Evolutionary conservation across 2,329 filamentous ascomycete genomes (phyloP).

Genomic region (Fusarium sp.): DNA sequence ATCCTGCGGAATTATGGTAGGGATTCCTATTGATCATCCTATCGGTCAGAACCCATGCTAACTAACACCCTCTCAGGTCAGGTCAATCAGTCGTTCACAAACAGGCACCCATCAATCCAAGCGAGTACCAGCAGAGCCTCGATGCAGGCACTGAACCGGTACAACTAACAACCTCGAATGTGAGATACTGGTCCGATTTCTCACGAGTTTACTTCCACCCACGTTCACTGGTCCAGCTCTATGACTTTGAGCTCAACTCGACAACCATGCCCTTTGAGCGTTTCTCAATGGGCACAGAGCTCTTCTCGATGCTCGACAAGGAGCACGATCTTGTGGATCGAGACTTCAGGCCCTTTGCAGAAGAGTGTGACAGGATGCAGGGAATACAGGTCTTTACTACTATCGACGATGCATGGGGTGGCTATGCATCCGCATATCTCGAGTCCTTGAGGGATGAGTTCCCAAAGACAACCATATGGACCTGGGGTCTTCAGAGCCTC

Average conservation of each 20-base stretch:
- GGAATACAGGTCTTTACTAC: slow-evolving; percentile 80
- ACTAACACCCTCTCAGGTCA: slow-evolving; percentile 57
- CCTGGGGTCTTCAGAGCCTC: slow-evolving; percentile 80
- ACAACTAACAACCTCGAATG: slow-evolving; percentile 70
- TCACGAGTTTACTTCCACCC: slow-evolving; percentile 93
- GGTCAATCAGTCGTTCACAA: slow-evolving; percentile 73
- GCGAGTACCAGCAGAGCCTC: slow-evolving; percentile 80
- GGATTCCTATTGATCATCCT: not conserved
- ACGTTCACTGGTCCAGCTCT: slow-evolving; percentile 83
- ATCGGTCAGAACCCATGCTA: not conserved
- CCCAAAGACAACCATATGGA: slow-evolving; percentile 85
- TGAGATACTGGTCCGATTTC: slow-evolving; percentile 98
- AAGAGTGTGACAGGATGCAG: slow-evolving; percentile 93
- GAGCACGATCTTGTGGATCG: slow-evolving; percentile 89
- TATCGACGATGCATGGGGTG: slow-evolving; percentile 82
- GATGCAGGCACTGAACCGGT: slow-evolving; percentile 75
- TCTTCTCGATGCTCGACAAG: slow-evolving; percentile 76
- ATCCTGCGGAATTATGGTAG: slow-evolving; percentile 47
- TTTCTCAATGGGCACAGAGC: slow-evolving; percentile 81
- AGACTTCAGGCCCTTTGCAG: slow-evolving; percentile 86
- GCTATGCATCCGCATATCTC: slow-evolving; percentile 76
- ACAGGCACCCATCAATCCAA: slow-evolving; percentile 71
- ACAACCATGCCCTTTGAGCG: slow-evolving; percentile 87
- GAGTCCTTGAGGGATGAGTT: slow-evolving; percentile 88
- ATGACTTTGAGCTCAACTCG: slow-evolving; percentile 86